A percentile compares a stretch with the other conserved stretches of the same genome.
These are phyloP conservation scores for Ophiosphaerella korrae DNA, from an alignment of 2,329 filamentous ascomycete species.

Conservation along the genomic window DNA sequence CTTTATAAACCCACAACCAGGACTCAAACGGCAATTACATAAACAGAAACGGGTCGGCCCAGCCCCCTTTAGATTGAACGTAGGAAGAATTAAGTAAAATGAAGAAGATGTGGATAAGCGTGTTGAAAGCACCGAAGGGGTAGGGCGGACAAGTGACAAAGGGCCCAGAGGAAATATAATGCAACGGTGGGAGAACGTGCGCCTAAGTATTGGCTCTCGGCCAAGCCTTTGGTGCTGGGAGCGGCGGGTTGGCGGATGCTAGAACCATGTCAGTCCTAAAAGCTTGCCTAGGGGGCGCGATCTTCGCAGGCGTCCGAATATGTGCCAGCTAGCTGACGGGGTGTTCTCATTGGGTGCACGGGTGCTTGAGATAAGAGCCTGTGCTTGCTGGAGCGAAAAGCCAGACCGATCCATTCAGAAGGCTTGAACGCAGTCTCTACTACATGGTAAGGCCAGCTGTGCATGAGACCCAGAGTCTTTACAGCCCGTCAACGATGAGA, in stretches of 20 bases:
- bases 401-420: slow-evolving; percentile 14
- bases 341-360: slow-evolving; percentile 12
- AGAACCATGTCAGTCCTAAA: slow-evolving; percentile 1
- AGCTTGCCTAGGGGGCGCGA: slow-evolving; percentile 12
- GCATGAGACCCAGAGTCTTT: slow-evolving; percentile 5
- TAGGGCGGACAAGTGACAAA: slow-evolving; percentile 11
- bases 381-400: slow-evolving; percentile 7
- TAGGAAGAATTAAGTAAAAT: slow-evolving; percentile 18
- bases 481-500: not conserved
- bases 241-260: too few relatives aligned
- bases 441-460: not conserved
- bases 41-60: slow-evolving; percentile 24
- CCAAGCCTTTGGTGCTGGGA: slow-evolving; percentile 17
- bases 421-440: not conserved
- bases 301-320: slow-evolving; percentile 17
- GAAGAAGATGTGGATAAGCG: not conserved
- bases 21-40: slow-evolving; percentile 21
- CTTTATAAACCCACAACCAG: slow-evolving; percentile 13
- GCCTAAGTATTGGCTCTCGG: slow-evolving; percentile 39
- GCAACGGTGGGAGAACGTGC: slow-evolving; percentile 36
- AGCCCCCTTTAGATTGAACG: slow-evolving; percentile 14
- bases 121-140: not conserved
- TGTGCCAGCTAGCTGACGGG: slow-evolving; percentile 1
- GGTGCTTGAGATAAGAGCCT: slow-evolving; percentile 21
- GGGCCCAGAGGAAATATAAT: slow-evolving; percentile 15